phyloP scores from a whole-genome alignment of 441 rosid species.

The Gossypium armourianum region DNA sequence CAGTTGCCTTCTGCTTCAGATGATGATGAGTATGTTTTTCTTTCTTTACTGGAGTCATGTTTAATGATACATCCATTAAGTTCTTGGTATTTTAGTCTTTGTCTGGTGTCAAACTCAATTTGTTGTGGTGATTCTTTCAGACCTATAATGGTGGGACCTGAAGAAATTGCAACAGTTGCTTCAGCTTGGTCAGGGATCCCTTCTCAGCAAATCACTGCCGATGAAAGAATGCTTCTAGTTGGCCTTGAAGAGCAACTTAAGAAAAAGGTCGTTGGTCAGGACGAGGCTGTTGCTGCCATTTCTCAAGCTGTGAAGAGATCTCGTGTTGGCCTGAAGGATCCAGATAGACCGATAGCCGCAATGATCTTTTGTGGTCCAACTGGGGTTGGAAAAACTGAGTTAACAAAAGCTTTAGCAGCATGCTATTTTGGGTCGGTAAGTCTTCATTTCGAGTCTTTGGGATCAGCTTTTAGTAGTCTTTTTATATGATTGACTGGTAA shows the following conservation, averaged over 20 bases:
- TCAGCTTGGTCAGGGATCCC: conserved; percentile 71
- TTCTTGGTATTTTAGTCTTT: background rate
- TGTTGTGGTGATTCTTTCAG: conserved; percentile 34
- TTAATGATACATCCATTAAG: conserved; percentile 8
- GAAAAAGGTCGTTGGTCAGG: conserved; percentile 60
- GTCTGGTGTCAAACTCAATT: conserved; percentile 6
- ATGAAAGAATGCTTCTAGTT: conserved; percentile 50
- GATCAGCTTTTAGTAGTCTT: background rate
- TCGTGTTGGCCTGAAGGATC: conserved; percentile 59
- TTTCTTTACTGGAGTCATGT: conserved; percentile 3
- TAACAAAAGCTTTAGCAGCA: conserved; percentile 60
- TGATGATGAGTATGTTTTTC: conserved; percentile 49
- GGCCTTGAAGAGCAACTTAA: conserved; percentile 55
- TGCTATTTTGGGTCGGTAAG: conserved; percentile 79
- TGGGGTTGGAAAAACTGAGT: conserved; percentile 71
- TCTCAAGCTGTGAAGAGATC: conserved; percentile 74
- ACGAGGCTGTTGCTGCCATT: conserved; percentile 58
- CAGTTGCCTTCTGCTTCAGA: conserved; percentile 38
- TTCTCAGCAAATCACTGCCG: conserved; percentile 62
- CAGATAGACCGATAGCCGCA: conserved; percentile 59
- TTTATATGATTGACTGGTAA: background rate
- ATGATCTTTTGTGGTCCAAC: conserved; percentile 78
- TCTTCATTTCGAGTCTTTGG: conserved; percentile 12
- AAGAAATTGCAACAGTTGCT: conserved; percentile 65
- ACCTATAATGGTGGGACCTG: conserved; percentile 59